Conservation (phyloP, 139 green algal species). For the Asterochloris sp. region DNA sequence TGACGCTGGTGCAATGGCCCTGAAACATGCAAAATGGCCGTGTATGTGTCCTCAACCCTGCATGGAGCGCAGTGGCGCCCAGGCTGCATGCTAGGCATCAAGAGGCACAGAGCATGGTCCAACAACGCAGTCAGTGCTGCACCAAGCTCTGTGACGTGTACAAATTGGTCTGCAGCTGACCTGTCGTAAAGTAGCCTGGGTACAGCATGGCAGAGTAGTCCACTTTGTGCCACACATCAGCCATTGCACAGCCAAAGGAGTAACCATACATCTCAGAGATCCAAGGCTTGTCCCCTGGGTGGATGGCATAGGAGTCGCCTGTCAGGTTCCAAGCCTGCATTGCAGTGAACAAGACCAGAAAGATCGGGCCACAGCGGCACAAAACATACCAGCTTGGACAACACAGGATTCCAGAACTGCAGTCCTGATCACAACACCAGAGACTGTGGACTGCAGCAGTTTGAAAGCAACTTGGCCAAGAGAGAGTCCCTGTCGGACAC, state of each 20-base stretch:
- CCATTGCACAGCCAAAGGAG: conserved; percentile 67
- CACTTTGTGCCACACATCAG: conserved; percentile 76
- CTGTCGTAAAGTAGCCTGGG: conserved; percentile 55
- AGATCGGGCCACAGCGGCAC: neutral
- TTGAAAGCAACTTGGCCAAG: neutral
- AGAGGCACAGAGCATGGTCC: too few relatives aligned
- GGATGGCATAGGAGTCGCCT: conserved; percentile 30
- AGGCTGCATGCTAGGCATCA: too few relatives aligned
- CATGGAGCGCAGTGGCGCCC: too few relatives aligned
- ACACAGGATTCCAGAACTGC: neutral
- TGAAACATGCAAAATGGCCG: too few relatives aligned
- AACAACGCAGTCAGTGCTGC: neutral
- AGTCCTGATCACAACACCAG: neutral
- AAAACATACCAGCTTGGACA: neutral
- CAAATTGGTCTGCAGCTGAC: neutral
- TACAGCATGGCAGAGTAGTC: conserved; percentile 76
- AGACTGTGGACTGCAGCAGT: neutral
- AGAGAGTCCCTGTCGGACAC: too few relatives aligned
- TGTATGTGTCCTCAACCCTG: too few relatives aligned
- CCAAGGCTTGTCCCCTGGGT: conserved; percentile 68
- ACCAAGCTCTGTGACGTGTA: neutral
- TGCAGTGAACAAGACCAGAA: neutral
- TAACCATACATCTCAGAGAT: conserved; percentile 91
- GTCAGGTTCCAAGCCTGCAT: conserved; percentile 59
- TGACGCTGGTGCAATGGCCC: too few relatives aligned